phyloP scores from a whole-genome alignment of 2,329 filamentous ascomycete species.

The Ustulina deusta region DNA sequence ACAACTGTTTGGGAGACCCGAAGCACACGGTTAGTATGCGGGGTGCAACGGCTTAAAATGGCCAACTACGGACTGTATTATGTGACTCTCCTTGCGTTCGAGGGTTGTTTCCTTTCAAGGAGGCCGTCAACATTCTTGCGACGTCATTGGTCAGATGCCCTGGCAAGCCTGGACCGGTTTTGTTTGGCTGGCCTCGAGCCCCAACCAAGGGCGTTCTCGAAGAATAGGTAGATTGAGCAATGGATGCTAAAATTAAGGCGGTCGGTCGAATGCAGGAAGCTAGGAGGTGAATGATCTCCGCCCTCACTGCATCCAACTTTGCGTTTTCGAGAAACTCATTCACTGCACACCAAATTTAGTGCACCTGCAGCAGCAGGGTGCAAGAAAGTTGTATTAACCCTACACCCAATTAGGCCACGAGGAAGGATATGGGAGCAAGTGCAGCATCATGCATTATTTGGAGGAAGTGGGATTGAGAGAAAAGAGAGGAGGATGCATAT shows the following conservation, averaged over 20 bases:
- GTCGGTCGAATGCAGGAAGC: neutral
- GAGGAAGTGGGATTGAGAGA: conserved; percentile 7
- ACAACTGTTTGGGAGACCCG: conserved; percentile 10
- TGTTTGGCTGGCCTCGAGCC: neutral
- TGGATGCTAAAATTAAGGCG: conserved; percentile 14
- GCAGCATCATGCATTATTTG: conserved; percentile 23
- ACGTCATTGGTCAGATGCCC: conserved; percentile 26
- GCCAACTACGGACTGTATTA: neutral
- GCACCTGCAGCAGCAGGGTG: conserved; percentile 34
- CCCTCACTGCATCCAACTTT: conserved; percentile 3
- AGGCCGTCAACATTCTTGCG: conserved; percentile 7
- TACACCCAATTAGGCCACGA: conserved; percentile 34
- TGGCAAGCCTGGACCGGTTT: neutral
- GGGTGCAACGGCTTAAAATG: conserved; percentile 6
- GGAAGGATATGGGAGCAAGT: conserved; percentile 17
- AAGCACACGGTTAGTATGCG: neutral
- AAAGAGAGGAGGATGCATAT: neutral
- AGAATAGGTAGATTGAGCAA: conserved; percentile 23
- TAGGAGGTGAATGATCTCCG: no score
- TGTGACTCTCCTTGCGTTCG: conserved; percentile 19
- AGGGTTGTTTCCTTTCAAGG: conserved; percentile 17
- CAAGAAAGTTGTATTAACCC: conserved; percentile 32
- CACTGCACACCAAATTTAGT: conserved; percentile 33
- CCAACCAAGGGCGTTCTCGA: conserved; percentile 27
- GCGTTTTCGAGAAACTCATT: conserved; percentile 14